Evolutionary conservation across 805 yeast species (phyloP).

Genomic region (Saccharomycopsis synnaedendra): DNA sequence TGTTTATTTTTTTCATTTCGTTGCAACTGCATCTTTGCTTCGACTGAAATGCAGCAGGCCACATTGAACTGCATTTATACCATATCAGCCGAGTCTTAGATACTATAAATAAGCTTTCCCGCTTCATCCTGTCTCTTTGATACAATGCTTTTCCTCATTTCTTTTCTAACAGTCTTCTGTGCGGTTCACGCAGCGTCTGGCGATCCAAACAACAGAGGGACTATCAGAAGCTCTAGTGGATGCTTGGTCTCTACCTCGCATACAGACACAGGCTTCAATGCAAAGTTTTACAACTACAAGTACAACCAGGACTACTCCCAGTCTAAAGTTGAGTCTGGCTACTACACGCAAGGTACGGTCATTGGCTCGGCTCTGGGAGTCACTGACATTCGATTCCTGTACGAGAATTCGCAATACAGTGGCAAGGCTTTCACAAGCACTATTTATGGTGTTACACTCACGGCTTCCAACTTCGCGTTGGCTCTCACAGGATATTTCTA

Average conservation of each 20-base stretch:
- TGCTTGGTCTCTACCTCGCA: background rate
- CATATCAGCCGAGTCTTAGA: too few relatives aligned
- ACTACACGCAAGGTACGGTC: background rate
- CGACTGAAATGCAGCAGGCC: too few relatives aligned
- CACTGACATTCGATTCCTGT: background rate
- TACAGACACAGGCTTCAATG: slow-evolving; percentile 1
- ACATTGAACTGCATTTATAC: too few relatives aligned
- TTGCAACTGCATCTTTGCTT: too few relatives aligned
- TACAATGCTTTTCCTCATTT: too few relatives aligned
- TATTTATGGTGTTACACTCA: slow-evolving; percentile 17
- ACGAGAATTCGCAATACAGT: background rate
- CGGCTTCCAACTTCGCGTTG: slow-evolving; percentile 19
- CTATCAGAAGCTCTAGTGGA: background rate
- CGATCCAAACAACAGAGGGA: slow-evolving; percentile 2
- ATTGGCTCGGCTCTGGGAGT: slow-evolving; percentile 2
- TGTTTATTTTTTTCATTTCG: too few relatives aligned
- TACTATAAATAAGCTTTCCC: too few relatives aligned
- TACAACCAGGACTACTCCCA: background rate
- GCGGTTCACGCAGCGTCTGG: slow-evolving; percentile 1
- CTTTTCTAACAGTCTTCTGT: too few relatives aligned
- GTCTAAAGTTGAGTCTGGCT: background rate
- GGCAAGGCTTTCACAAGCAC: background rate
- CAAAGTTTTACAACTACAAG: slow-evolving; percentile 1
- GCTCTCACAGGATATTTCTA: slow-evolving; percentile 22
- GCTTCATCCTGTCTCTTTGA: too few relatives aligned